phyloP scores from a whole-genome alignment of 345 rosid species.

The Mangifera indica region DNA sequence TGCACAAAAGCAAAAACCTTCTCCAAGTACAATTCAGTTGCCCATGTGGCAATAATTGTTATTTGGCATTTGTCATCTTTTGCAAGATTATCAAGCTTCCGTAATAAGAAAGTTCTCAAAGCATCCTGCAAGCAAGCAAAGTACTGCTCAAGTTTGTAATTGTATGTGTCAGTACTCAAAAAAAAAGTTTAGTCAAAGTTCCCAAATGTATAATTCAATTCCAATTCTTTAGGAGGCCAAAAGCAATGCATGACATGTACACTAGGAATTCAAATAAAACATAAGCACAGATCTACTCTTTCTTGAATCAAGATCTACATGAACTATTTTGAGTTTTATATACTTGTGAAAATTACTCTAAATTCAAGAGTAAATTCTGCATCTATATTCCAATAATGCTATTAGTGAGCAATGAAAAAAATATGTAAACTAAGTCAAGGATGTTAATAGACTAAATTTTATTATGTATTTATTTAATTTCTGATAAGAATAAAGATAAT shows the following conservation, averaged over 20 bases:
- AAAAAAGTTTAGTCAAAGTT: background rate
- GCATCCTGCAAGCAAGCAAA: constrained; percentile 73
- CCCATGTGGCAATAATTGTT: constrained; percentile 99
- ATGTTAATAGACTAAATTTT: background rate
- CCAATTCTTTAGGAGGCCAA: background rate
- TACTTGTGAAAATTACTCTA: background rate
- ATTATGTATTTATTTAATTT: background rate
- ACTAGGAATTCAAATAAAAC: constrained; percentile 5
- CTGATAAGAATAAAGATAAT: too few relatives aligned
- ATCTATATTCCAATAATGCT: background rate
- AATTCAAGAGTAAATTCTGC: background rate
- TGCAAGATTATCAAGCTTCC: constrained; percentile 89
- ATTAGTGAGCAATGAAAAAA: background rate
- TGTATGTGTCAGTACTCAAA: background rate
- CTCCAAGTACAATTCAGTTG: constrained; percentile 94
- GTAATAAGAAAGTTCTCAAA: constrained; percentile 87
- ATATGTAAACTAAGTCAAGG: constrained; percentile 6
- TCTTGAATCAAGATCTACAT: too few relatives aligned
- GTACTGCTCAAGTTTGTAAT: constrained; percentile 11
- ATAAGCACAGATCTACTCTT: background rate
- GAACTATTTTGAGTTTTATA: background rate
- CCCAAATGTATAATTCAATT: background rate
- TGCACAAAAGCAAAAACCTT: constrained; percentile 59
- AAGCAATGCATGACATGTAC: background rate
- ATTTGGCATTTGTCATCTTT: constrained; percentile 96